Evolutionary conservation across 2,329 filamentous ascomycete species (phyloP).

Genomic region (Sarocladium brachiariae): DNA sequence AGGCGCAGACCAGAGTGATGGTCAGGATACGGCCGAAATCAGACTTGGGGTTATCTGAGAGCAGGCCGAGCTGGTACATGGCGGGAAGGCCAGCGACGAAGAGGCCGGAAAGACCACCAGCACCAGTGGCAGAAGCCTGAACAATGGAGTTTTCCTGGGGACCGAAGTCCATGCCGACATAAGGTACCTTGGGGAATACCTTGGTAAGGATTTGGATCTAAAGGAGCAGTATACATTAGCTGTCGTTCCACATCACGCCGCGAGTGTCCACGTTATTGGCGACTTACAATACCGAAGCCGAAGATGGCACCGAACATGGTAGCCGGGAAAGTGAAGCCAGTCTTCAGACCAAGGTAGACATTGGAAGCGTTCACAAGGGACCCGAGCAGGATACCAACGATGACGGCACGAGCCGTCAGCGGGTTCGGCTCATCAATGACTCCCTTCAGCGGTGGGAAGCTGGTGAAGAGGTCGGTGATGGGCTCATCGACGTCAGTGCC

Average conservation of each 20-base stretch:
- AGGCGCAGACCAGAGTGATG: constrained; percentile 54
- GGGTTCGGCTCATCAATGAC: constrained; percentile 39
- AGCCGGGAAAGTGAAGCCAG: constrained; percentile 42
- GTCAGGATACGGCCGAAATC: constrained; percentile 54
- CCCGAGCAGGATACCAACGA: constrained; percentile 49
- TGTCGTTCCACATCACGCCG: neutral
- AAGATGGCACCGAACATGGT: constrained; percentile 49
- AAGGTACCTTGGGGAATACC: constrained; percentile 39
- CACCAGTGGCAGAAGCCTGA: constrained; percentile 52
- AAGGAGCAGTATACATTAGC: neutral
- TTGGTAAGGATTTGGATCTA: constrained; percentile 33
- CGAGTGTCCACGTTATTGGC: neutral
- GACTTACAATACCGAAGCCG: constrained; percentile 42
- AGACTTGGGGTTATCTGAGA: constrained; percentile 40
- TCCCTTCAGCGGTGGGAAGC: constrained; percentile 32
- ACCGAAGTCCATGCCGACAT: constrained; percentile 48
- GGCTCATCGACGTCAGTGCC: constrained; percentile 19
- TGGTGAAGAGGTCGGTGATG: constrained; percentile 15
- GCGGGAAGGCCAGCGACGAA: constrained; percentile 55
- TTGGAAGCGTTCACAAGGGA: constrained; percentile 57
- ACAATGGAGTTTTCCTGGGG: constrained; percentile 58
- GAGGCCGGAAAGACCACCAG: constrained; percentile 49
- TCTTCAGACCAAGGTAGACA: constrained; percentile 53
- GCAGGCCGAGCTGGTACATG: constrained; percentile 48
- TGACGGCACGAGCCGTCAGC: constrained; percentile 47